These are phyloP conservation scores for Polytolypa hystricis DNA, from an alignment of 2,329 filamentous ascomycete genomes.

Conservation along the genomic window DNA sequence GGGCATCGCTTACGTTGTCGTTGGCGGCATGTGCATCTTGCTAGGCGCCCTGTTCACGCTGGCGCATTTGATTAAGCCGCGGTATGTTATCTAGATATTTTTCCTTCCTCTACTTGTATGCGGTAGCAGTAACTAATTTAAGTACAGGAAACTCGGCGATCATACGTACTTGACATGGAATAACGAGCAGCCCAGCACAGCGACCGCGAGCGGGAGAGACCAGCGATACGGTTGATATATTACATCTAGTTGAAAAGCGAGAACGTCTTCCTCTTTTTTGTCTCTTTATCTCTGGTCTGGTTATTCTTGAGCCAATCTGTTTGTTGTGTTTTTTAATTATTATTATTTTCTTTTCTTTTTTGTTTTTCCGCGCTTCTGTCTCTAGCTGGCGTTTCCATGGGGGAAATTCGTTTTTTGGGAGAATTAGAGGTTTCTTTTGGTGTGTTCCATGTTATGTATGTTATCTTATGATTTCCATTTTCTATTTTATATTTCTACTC, in stretches of 20 bases:
- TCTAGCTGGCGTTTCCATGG: too few species aligned
- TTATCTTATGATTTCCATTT: too few species aligned
- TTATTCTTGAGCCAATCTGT: too few species aligned
- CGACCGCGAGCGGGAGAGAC: conserved; percentile 46
- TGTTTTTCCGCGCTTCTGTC: too few species aligned
- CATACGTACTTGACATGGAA: conserved; percentile 98
- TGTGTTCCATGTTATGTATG: too few species aligned
- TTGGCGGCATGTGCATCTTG: conserved; percentile 84
- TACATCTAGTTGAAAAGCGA: neutral
- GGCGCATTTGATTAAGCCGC: conserved; percentile 81
- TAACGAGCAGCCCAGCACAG: conserved; percentile 51
- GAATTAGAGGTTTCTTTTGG: too few species aligned
- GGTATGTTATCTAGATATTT: conserved; percentile 42
- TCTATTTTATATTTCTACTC: too few species aligned
- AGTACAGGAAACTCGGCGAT: conserved; percentile 85
- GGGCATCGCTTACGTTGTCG: conserved; percentile 89
- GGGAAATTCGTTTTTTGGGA: too few species aligned
- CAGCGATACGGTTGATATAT: conserved; percentile 30
- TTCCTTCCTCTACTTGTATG: neutral
- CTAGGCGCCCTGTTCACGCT: conserved; percentile 80
- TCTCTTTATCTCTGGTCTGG: neutral
- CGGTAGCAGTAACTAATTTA: too few species aligned
- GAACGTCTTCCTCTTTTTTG: neutral
- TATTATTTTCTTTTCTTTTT: neutral
- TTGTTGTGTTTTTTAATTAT: neutral